Evolutionary conservation across 345 rosid genomes (phyloP).

Genomic region (Physaria fendleri): DNA sequence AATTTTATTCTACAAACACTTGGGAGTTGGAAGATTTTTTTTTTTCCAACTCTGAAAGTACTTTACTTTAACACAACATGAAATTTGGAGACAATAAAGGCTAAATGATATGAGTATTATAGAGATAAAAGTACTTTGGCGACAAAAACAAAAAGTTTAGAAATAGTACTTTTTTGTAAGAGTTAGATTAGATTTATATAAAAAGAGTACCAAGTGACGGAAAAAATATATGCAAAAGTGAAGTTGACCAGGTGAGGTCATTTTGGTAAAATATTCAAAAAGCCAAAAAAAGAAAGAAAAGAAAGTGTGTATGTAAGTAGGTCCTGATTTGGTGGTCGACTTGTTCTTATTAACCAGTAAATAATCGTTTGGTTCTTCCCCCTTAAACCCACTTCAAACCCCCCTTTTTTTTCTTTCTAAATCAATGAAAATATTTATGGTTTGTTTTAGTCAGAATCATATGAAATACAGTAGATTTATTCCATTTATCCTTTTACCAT

Average conservation of each 20-base stretch:
- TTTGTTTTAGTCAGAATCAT: too few relatives aligned
- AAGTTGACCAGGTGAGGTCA: conserved; percentile 8
- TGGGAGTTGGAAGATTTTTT: not conserved
- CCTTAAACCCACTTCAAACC: not conserved
- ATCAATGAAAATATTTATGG: not conserved
- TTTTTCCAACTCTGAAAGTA: too few relatives aligned
- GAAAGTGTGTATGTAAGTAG: too few relatives aligned
- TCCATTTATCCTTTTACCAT: not conserved
- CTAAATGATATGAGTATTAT: not conserved
- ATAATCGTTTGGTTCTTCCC: not conserved
- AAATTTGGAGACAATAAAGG: not conserved
- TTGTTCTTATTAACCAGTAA: conserved; percentile 2
- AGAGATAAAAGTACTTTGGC: not conserved
- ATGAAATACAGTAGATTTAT: too few relatives aligned
- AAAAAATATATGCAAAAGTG: conserved; percentile 5
- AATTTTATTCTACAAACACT: too few relatives aligned
- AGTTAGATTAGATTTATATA: not conserved
- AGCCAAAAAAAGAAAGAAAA: not conserved
- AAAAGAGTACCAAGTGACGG: not conserved
- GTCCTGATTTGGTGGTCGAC: conserved; percentile 19
- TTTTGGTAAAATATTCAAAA: not conserved
- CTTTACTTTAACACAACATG: not conserved
- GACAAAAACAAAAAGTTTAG: not conserved
- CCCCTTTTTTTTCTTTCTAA: not conserved
- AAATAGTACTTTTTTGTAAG: not conserved